Conservation (phyloP, 441 rosid species). For the Geranium incanum region DNA sequence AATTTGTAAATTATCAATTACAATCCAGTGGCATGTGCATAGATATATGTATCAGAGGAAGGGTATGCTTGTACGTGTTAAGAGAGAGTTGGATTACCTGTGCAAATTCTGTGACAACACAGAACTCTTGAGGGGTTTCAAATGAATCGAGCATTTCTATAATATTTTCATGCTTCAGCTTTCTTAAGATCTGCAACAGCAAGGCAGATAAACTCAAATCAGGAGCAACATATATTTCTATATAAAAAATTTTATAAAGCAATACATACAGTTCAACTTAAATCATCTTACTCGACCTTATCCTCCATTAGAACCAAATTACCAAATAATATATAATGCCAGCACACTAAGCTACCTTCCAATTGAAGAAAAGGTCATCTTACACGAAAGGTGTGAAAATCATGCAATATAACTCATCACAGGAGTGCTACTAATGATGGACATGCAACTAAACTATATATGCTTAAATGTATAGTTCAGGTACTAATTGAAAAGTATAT, state of each 20-base stretch:
- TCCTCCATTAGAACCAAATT: background rate
- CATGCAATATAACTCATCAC: background rate
- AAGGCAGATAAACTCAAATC: slow-evolving; percentile 12
- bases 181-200: slow-evolving; percentile 69
- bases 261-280: background rate
- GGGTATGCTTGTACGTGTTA: background rate
- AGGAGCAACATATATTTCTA: background rate
- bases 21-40: background rate
- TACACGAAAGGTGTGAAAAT: background rate
- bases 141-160: slow-evolving; percentile 95
- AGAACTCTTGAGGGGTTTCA: slow-evolving; percentile 87
- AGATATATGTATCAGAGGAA: background rate
- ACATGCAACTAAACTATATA: background rate
- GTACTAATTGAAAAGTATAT: background rate
- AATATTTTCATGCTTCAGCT: slow-evolving; percentile 92
- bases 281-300: background rate
- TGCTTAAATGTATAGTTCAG: background rate
- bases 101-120: slow-evolving; percentile 96
- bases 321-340: background rate
- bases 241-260: background rate
- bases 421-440: background rate
- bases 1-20: too few relatives aligned
- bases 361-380: background rate
- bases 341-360: background rate
- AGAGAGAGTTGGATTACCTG: slow-evolving; percentile 44